Percentiles rank a stretch among this genome's conserved stretches.
Conservation (phyloP, 441 rosid species). For the Bocquillonia castaneifolia region DNA sequence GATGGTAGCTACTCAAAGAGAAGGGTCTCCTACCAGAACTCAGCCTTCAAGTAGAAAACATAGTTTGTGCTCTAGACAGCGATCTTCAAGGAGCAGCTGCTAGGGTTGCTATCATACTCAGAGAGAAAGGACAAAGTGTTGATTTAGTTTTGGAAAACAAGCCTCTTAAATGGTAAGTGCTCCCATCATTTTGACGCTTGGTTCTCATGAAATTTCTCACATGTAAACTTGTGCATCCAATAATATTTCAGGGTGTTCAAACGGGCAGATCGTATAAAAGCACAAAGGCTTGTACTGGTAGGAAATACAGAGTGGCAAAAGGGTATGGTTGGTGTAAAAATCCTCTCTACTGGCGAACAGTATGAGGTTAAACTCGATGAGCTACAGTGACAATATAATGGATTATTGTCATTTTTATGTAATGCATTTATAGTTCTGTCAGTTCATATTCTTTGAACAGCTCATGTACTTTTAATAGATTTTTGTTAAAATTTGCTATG, state of each 20-base stretch:
- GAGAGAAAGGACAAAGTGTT: slow-evolving; percentile 68
- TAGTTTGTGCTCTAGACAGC: slow-evolving; percentile 71
- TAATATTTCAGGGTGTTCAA: slow-evolving; percentile 65
- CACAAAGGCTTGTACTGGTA: slow-evolving; percentile 65
- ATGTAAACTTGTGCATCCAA: neutral
- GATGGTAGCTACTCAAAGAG: slow-evolving; percentile 68
- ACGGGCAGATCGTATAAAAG: slow-evolving; percentile 71
- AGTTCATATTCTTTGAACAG: too few species aligned
- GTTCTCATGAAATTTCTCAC: neutral
- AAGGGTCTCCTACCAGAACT: slow-evolving; percentile 65
- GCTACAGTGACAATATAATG: slow-evolving; percentile 35
- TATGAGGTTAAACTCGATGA: slow-evolving; percentile 67
- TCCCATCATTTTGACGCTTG: slow-evolving; percentile 1
- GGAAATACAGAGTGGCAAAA: slow-evolving; percentile 72
- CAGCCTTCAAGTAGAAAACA: slow-evolving; percentile 56
- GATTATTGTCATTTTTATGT: neutral
- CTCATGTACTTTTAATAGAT: neutral
- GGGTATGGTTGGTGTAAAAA: slow-evolving; percentile 74
- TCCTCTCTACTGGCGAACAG: slow-evolving; percentile 66
- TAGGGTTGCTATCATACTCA: slow-evolving; percentile 59
- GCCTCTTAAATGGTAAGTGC: slow-evolving; percentile 67
- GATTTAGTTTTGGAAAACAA: slow-evolving; percentile 83
- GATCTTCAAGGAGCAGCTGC: slow-evolving; percentile 86
- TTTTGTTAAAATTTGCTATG: too few species aligned
- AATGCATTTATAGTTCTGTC: neutral